Percentiles rank a stretch among this genome's conserved stretches.
Evolutionary conservation across 1,284 basidiomycete genomes (phyloP).

Genomic region (Marasmius fiardii): DNA sequence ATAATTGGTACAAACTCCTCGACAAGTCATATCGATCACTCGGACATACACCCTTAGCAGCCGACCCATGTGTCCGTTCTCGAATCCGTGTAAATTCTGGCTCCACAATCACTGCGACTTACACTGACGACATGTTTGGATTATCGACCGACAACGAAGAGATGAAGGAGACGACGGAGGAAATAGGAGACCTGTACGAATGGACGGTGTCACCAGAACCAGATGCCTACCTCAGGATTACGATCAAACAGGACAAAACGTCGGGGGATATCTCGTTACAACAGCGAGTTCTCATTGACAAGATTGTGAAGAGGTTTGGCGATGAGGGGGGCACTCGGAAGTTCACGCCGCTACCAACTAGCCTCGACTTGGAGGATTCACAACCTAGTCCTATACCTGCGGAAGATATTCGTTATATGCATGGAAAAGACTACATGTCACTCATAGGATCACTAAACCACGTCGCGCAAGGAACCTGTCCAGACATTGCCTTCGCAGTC

Average conservation of each 20-base stretch:
- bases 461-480: slow-evolving; percentile 22
- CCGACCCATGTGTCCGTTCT: too few relatives aligned
- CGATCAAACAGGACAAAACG: not conserved
- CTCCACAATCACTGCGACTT: too few relatives aligned
- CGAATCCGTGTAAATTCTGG: too few relatives aligned
- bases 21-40: too few relatives aligned
- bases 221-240: not conserved
- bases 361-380: slow-evolving; percentile 14
- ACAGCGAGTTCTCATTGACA: slow-evolving; percentile 22
- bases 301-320: slow-evolving; percentile 19
- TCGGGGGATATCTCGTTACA: slow-evolving; percentile 16
- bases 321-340: slow-evolving; percentile 19
- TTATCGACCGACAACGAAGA: too few relatives aligned
- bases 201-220: not conserved
- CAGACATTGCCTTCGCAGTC: slow-evolving; percentile 28
- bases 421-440: slow-evolving; percentile 22
- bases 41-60: too few relatives aligned
- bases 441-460: slow-evolving; percentile 27
- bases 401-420: slow-evolving; percentile 20
- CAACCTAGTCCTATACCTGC: slow-evolving; percentile 9
- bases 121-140: too few relatives aligned
- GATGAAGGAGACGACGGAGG: too few relatives aligned
- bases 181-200: too few relatives aligned
- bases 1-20: too few relatives aligned
- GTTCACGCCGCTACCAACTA: slow-evolving; percentile 18